These are phyloP conservation scores for Botryotinia convoluta DNA, from an alignment of 2,329 filamentous ascomycete species.

Conservation along the genomic window DNA sequence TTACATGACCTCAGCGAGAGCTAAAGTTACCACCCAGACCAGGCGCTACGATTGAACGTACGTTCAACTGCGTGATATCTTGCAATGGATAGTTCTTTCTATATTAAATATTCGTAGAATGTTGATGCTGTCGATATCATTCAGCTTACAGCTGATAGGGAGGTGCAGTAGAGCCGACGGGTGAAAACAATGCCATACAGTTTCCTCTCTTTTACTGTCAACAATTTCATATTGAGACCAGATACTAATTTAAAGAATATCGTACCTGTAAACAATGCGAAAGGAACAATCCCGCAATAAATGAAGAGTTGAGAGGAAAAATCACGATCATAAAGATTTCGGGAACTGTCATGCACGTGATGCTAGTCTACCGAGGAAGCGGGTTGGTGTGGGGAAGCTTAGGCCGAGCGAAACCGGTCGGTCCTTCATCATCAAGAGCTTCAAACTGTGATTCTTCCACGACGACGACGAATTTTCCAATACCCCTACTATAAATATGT, in stretches of 20 bases:
- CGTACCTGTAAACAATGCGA: not conserved
- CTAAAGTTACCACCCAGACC: not conserved
- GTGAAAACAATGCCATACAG: not conserved
- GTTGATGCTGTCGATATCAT: not conserved
- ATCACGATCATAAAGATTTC: not conserved
- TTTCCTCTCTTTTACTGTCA: not conserved
- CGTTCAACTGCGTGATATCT: not conserved
- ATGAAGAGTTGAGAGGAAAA: not conserved
- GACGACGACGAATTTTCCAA: not conserved
- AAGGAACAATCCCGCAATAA: no score
- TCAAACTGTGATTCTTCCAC: conserved; percentile 7
- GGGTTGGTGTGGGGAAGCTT: conserved; percentile 17
- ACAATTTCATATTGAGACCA: not conserved
- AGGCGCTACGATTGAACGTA: not conserved
- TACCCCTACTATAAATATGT: conserved; percentile 46
- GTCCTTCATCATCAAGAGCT: conserved; percentile 15
- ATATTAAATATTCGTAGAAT: not conserved
- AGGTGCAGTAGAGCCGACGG: not conserved
- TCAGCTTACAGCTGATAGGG: not conserved
- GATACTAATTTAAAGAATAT: not conserved
- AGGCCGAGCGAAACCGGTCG: conserved; percentile 17
- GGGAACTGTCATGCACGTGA: not conserved
- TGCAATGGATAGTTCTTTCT: not conserved
- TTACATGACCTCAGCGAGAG: not conserved
- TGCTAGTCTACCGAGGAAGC: conserved; percentile 3